Evolutionary conservation across 106 monocot species (phyloP).

Genomic region (Acorus gramineus): DNA sequence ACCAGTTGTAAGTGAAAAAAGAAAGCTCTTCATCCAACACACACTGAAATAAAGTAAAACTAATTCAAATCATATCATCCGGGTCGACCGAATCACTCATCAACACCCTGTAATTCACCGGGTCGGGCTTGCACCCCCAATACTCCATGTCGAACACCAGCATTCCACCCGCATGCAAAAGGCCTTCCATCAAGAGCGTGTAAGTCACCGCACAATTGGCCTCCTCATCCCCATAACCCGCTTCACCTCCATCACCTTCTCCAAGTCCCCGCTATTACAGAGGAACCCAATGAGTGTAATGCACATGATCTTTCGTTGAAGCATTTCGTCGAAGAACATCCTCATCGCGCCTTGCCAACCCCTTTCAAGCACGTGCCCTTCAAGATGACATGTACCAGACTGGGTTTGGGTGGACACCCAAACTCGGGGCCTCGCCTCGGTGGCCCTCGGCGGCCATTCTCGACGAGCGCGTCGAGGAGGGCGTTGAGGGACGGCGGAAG

Average conservation of each 20-base stretch:
- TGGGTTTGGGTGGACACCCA: slow-evolving; percentile 35
- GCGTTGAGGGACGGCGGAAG: slow-evolving; percentile 55
- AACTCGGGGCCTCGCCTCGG: slow-evolving; percentile 15
- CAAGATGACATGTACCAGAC: slow-evolving; percentile 71
- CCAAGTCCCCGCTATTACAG: slow-evolving; percentile 20
- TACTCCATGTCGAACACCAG: slow-evolving; percentile 97
- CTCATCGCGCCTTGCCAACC: slow-evolving; percentile 25
- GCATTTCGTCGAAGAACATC: slow-evolving; percentile 79
- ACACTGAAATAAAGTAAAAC: too few relatives aligned
- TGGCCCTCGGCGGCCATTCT: slow-evolving; percentile 20
- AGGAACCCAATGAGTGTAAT: slow-evolving; percentile 56
- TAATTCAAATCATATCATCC: slow-evolving; percentile 5
- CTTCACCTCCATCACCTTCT: slow-evolving; percentile 35
- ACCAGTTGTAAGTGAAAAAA: too few relatives aligned
- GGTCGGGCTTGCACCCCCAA: slow-evolving; percentile 45
- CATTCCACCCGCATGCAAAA: slow-evolving; percentile 47
- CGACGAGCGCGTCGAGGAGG: slow-evolving; percentile 64
- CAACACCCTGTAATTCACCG: slow-evolving; percentile 71
- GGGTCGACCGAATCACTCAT: slow-evolving; percentile 48
- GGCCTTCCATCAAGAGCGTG: slow-evolving; percentile 64
- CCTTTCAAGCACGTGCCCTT: slow-evolving; percentile 24
- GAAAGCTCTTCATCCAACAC: too few relatives aligned
- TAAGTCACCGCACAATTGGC: slow-evolving; percentile 71
- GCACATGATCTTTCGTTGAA: slow-evolving; percentile 39
- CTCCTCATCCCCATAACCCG: slow-evolving; percentile 46